Evolutionary conservation across 2,329 filamentous ascomycete species (phyloP), one percentile per base, ranked within the genome.

Genomic region (Fusarium sterilihyphosum): DNA sequence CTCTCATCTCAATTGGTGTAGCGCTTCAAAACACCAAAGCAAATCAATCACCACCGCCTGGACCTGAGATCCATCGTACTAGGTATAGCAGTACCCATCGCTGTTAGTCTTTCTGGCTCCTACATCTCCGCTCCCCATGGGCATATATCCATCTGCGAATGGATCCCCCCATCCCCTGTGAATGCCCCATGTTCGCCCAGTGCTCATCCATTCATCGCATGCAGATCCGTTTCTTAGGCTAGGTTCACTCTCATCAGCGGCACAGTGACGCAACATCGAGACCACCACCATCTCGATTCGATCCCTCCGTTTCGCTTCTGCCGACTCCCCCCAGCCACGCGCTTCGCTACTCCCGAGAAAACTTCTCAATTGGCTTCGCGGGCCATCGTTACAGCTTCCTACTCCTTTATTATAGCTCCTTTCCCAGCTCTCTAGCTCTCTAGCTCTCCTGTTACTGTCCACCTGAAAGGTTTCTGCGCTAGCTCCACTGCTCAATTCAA

Each of bases 211-310:
- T 52, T 46, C 57, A 58, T 76, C 66, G 69, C 69, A 59, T 63
- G 75, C 73, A 78, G 77, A 78, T 78, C 77, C 54, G 65, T 70
- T 61, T 70, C 67, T 70, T 70, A 50, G 67, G 67, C 58, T 70
- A 70, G 67, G 53, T 62, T 77, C 71, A 38, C 41, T 65, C 70
- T 77, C 67, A 77, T 73, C 74, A 68, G 69, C 73, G 70, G 76
- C 71, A 71, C 67, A 65, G 74, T 78, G 77, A 79, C 77, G 77
- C 77, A 78, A 78, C 73, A 73, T 73, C 73, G 67, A 76, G 71
- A 74, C 75, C 67, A 78, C 76, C 61, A 71, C 61, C 75, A 74
- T 73, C 76, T 74, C 64, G 62, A 73, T 74, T 73, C 64, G 61
- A 66, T 73, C 68, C 65, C 62, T 70, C 71, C 58, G 73, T 70